phyloP scores from a whole-genome alignment of 2,329 filamentous ascomycete genomes.

The Epichloe elymi region DNA sequence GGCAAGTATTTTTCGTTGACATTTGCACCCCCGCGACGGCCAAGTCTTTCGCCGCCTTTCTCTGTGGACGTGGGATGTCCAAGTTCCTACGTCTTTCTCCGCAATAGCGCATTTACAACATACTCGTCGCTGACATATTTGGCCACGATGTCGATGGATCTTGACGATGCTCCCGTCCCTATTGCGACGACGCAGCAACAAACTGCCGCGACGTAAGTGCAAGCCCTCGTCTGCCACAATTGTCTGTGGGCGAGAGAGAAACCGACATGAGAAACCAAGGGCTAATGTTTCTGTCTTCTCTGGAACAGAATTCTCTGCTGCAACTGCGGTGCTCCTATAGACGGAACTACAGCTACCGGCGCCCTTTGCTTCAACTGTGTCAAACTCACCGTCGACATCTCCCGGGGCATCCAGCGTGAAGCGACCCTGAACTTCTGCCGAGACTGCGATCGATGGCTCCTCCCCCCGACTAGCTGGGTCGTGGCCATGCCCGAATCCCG shows the following conservation, averaged over 20 bases:
- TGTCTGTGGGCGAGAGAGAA: background rate
- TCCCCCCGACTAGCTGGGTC: slow-evolving; percentile 77
- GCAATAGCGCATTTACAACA: slow-evolving; percentile 7
- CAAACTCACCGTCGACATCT: slow-evolving; percentile 88
- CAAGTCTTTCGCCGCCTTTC: background rate
- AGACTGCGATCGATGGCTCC: slow-evolving; percentile 89
- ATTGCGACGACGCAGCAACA: slow-evolving; percentile 20
- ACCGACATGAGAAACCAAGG: background rate
- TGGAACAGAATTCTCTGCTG: slow-evolving; percentile 68
- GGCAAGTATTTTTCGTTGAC: slow-evolving; percentile 21
- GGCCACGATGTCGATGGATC: slow-evolving; percentile 28
- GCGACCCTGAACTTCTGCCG: slow-evolving; percentile 80
- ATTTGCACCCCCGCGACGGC: slow-evolving; percentile 6
- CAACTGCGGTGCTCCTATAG: slow-evolving; percentile 92
- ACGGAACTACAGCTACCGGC: slow-evolving; percentile 73
- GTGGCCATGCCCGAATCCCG: slow-evolving; percentile 75
- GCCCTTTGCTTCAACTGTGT: slow-evolving; percentile 94
- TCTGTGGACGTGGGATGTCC: background rate
- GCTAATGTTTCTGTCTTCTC: background rate
- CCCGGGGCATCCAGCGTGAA: slow-evolving; percentile 80
- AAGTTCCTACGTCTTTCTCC: background rate
- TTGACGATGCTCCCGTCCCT: slow-evolving; percentile 29
- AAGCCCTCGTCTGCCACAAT: background rate
- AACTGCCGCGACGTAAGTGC: slow-evolving; percentile 27
- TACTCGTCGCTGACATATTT: slow-evolving; percentile 5